Conservation (phyloP, 2,329 filamentous ascomycete species). For the Pyrenochaeta sp. region DNA sequence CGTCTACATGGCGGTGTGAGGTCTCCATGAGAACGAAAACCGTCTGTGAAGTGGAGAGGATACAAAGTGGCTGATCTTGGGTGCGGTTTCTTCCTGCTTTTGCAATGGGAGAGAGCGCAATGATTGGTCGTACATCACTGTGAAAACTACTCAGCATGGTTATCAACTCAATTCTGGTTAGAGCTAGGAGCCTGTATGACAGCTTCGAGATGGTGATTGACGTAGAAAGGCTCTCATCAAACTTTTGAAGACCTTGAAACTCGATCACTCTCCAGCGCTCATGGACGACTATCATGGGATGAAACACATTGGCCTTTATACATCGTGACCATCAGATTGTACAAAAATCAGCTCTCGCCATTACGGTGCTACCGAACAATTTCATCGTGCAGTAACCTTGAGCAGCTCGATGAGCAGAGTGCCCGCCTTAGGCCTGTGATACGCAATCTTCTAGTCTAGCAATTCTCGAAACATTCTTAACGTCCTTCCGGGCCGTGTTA, state of each 20-base stretch:
- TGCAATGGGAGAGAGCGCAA: constrained; percentile 64
- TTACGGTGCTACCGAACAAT: too few relatives aligned
- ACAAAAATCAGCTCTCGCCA: too few relatives aligned
- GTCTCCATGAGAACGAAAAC: constrained; percentile 66
- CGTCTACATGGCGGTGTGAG: constrained; percentile 47
- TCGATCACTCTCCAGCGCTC: background rate
- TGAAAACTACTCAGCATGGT: background rate
- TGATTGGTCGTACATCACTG: constrained; percentile 64
- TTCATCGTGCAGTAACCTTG: too few relatives aligned
- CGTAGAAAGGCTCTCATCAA: background rate
- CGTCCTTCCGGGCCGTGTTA: too few relatives aligned
- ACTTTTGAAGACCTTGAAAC: background rate
- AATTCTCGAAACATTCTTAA: too few relatives aligned
- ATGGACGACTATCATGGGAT: background rate
- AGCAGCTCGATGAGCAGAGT: too few relatives aligned
- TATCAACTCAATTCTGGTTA: background rate
- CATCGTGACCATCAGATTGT: too few relatives aligned
- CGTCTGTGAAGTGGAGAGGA: constrained; percentile 65
- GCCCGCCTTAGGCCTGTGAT: too few relatives aligned
- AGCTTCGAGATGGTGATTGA: background rate
- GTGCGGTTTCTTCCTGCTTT: constrained; percentile 63
- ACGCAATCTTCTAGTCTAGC: too few relatives aligned
- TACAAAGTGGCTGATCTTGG: constrained; percentile 62
- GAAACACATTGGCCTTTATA: background rate
- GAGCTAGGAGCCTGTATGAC: background rate